These are phyloP conservation scores for Pseudisothecium myosuroides DNA, from an alignment of 225 moss, liverwort and hornwort genomes.

Conservation along the genomic window DNA sequence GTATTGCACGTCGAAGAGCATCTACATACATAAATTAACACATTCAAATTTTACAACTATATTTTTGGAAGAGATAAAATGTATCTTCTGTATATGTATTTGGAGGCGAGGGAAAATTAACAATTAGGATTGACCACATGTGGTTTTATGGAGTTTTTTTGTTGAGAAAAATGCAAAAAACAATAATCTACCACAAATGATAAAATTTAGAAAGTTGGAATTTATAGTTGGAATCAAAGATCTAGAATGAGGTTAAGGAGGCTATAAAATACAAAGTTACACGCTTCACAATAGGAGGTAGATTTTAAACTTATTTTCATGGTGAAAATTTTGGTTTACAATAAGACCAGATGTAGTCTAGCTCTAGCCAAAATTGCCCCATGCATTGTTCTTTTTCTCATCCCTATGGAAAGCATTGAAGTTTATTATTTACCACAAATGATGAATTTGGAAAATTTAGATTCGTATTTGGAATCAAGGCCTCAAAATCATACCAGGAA, in stretches of 20 bases:
- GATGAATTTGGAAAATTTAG: background rate
- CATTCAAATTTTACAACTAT: background rate
- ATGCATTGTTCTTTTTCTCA: background rate
- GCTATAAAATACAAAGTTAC: background rate
- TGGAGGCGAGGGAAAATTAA: background rate
- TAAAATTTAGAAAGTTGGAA: background rate
- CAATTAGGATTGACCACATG: background rate
- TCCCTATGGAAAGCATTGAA: rapidly evolving
- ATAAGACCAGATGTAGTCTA: background rate
- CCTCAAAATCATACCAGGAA: background rate
- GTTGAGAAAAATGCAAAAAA: background rate
- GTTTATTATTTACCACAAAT: rapidly evolving
- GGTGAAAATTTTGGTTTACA: background rate
- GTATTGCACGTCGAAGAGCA: background rate
- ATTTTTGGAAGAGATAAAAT: background rate
- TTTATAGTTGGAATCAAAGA: background rate
- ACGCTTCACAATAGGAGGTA: rapidly evolving
- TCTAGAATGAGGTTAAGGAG: rapidly evolving
- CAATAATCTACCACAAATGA: too few species aligned
- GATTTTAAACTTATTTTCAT: background rate
- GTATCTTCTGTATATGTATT: background rate
- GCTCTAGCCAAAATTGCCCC: background rate
- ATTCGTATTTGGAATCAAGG: background rate
- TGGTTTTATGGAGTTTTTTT: background rate
- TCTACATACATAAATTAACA: rapidly evolving